Evolutionary conservation across 2,329 filamentous ascomycete genomes (phyloP), one percentile per base, ranked within the genome.

Genomic region (Colletotrichum lentis): DNA sequence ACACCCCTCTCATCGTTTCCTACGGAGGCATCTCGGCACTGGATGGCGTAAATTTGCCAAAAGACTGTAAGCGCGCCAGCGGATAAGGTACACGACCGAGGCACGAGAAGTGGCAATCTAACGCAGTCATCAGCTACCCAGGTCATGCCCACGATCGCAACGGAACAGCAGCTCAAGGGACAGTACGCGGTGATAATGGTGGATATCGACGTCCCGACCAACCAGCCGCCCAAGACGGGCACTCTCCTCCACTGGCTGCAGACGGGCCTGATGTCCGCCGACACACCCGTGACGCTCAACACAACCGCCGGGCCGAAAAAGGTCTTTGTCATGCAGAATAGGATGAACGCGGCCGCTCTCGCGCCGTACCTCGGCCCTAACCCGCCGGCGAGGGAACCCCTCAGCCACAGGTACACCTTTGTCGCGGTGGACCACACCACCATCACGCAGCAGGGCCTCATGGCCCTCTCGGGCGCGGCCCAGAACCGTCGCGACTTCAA

Each of bases 211-310:
- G 79, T 83, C 1, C 84, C 83, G 62, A 69, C 69, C 53, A 73
- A 73, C 66, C 41, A 31, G 68, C 81, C 35, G 73, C 84, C 69
- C 39, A 69, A 70, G 69, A 71, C 69, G 1, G 78, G 81, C 5
- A 83, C 84, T 2, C 76, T 84, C 39, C 72, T 84, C 60, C 84
- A 85, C 74, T 84, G 81, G 77, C 73, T 83, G 55, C 81, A 84
- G 68, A 78, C 79, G 0, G 79, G 79, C 44, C 71, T 83, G 47
- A 74, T 71, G 24, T 75, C 76, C 12, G 69, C 76, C 8, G 71
- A 73, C 27, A 62, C 63, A 8, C 54, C 72, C 16, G 72, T 71
- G 24, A 66, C 62, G 18, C 68, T 78, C 55, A 76, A 76, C 74
- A 73, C 74, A 53, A 73, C 73, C 35, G 54, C 60, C 7, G 76